Evolutionary conservation across 2,329 filamentous ascomycete species (phyloP).

Genomic region (Epichloe baconii): DNA sequence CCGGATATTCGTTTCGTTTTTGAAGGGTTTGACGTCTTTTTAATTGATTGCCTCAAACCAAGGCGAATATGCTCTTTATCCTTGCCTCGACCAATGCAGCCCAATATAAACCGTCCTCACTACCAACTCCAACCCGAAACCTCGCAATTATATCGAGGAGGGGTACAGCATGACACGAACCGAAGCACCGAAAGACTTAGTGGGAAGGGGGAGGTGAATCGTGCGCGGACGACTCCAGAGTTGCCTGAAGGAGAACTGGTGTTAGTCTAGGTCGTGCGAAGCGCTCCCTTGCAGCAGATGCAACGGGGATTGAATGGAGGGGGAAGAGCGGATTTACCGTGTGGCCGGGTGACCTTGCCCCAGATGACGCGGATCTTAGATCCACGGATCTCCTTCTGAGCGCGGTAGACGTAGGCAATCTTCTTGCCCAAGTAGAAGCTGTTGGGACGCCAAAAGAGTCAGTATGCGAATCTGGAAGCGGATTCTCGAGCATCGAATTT

Average conservation of each 20-base stretch:
- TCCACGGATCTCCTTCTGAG: conserved; percentile 84
- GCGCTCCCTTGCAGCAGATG: not conserved
- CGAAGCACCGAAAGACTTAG: conserved; percentile 91
- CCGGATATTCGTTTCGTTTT: conserved; percentile 5
- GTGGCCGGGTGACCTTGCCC: conserved; percentile 93
- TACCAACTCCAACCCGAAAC: conserved; percentile 46
- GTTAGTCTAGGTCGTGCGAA: not conserved
- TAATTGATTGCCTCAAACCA: conserved; percentile 42
- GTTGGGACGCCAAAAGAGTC: conserved; percentile 5
- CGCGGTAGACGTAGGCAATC: conserved; percentile 97
- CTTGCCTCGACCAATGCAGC: conserved; percentile 46
- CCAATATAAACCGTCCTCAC: conserved; percentile 49
- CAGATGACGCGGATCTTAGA: conserved; percentile 99
- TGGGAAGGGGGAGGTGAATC: conserved; percentile 90
- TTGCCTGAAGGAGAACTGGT: conserved; percentile 49
- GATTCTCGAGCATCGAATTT: not conserved
- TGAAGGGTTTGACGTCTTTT: conserved; percentile 33
- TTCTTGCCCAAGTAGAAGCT: conserved; percentile 98
- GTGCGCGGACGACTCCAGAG: conserved; percentile 94
- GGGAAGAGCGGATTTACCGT: conserved; percentile 49
- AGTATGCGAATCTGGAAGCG: conserved; percentile 13
- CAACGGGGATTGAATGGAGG: not conserved
- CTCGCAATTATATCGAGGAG: conserved; percentile 74
- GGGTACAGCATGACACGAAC: conserved; percentile 97
- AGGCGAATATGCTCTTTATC: conserved; percentile 35